phyloP scores from a whole-genome alignment of 139 green algal species.

The Astrephomene gubernaculifera region DNA sequence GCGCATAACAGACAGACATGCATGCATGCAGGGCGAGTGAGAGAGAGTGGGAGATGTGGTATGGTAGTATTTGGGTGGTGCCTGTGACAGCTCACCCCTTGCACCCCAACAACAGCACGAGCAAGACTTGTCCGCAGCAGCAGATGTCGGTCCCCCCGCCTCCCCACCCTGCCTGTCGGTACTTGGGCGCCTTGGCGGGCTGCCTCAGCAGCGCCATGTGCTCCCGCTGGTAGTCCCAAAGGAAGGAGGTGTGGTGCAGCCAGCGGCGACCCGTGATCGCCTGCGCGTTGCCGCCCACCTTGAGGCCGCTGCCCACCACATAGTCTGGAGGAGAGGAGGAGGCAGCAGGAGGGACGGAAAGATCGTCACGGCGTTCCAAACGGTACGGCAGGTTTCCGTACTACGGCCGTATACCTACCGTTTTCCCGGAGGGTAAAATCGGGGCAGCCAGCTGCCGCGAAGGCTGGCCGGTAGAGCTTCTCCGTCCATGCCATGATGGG shows the following conservation, averaged over 20 bases:
- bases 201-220: conserved; percentile 87
- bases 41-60: no score
- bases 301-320: conserved; percentile 78
- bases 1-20: no score
- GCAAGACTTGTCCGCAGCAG: no score
- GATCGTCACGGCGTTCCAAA: no score
- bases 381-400: no score
- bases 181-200: conserved; percentile 78
- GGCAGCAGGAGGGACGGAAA: no score
- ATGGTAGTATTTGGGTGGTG: no score
- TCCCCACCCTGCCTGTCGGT: conserved; percentile 68
- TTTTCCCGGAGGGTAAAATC: conserved; percentile 82
- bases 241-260: conserved; percentile 98
- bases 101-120: no score
- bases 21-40: no score
- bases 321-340: conserved; percentile 77
- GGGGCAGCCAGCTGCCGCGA: conserved; percentile 52
- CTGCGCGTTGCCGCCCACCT: conserved; percentile 99
- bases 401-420: conserved; percentile 54
- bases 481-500: conserved; percentile 95
- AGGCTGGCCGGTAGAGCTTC: conserved; percentile 80
- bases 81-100: no score
- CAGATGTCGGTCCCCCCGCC: no score
- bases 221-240: conserved; percentile 89
- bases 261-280: conserved; percentile 92